Conservation (phyloP, 441 rosid genomes). For the Euphorbia schlechtendalii region DNA sequence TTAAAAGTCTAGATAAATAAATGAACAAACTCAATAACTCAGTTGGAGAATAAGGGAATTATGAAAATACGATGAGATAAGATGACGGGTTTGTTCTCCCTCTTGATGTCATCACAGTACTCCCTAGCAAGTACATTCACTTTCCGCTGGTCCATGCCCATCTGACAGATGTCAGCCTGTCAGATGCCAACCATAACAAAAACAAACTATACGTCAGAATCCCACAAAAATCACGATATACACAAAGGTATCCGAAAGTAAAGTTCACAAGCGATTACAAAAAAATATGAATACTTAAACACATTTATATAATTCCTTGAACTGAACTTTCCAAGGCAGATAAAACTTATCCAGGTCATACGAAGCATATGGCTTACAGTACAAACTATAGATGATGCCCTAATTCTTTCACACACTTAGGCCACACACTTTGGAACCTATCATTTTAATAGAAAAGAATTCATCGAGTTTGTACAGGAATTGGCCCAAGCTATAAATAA, state of each 20-base stretch:
- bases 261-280: neutral
- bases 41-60: neutral
- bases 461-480: no score
- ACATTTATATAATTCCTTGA: neutral
- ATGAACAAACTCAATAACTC: neutral
- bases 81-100: slow-evolving; percentile 75
- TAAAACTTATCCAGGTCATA: neutral
- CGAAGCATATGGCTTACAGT: neutral
- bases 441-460: no score
- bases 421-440: no score
- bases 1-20: neutral
- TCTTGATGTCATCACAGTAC: slow-evolving; percentile 78
- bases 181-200: neutral
- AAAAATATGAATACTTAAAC: neutral
- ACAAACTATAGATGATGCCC: no score
- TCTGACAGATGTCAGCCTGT: slow-evolving; percentile 89
- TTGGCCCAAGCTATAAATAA: no score
- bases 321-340: neutral
- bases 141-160: slow-evolving; percentile 92
- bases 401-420: no score
- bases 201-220: slow-evolving; percentile 4
- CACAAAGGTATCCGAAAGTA: neutral
- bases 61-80: slow-evolving; percentile 63
- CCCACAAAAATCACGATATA: neutral
- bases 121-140: slow-evolving; percentile 80